Percentiles rank a stretch among this genome's conserved stretches.
These are phyloP conservation scores for Solanum chilense DNA, from an alignment of 257 asterid species.

Conservation along the genomic window DNA sequence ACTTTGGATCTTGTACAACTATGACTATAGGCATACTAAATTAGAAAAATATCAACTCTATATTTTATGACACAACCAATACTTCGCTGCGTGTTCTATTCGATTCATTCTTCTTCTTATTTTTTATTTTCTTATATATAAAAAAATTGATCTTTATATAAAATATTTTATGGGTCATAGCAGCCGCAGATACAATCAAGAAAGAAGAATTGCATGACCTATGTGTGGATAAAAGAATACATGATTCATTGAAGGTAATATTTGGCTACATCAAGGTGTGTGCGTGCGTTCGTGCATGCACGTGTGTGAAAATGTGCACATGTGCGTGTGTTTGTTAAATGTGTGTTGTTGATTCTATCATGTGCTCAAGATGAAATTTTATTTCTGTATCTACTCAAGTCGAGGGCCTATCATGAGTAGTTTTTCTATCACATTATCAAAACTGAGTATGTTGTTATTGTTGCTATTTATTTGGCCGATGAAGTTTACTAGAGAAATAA, in stretches of 20 bases:
- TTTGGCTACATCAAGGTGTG: no score
- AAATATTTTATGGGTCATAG: neutral
- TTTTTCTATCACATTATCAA: neutral
- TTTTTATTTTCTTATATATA: no score
- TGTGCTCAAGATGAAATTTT: neutral
- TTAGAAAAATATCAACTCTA: neutral
- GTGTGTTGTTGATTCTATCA: neutral
- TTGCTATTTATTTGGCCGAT: no score
- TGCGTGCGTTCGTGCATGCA: no score
- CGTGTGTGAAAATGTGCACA: no score
- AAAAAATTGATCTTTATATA: neutral
- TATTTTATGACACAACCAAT: no score
- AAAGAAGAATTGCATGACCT: conserved; percentile 27
- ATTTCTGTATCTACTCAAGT: neutral
- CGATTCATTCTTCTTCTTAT: no score
- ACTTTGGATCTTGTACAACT: neutral
- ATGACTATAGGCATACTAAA: neutral
- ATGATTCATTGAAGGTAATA: no score
- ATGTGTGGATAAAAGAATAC: conserved; percentile 9
- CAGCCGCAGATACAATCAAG: neutral
- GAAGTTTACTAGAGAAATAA: neutral
- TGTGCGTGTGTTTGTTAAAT: no score
- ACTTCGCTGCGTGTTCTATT: no score
- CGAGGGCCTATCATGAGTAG: neutral
- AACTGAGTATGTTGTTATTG: neutral